Evolutionary conservation across 495 filamentous ascomycete species (phyloP).

Genomic region (Pyrenopolyporus hunteri): DNA sequence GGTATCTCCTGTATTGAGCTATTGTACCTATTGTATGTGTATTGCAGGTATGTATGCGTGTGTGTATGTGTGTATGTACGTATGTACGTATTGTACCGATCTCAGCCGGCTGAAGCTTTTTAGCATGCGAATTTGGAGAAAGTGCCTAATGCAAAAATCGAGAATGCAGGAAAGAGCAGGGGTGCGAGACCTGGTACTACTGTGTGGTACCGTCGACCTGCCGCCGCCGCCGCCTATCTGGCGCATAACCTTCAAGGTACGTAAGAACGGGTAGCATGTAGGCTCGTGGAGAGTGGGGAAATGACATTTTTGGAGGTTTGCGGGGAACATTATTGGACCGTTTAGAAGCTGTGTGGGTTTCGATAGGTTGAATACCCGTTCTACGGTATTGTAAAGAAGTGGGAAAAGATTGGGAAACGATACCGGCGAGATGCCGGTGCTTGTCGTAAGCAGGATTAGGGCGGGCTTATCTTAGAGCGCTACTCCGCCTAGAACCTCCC

Average conservation of each 20-base stretch:
- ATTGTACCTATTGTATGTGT: no score
- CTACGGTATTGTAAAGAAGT: background rate
- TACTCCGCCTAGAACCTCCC: background rate
- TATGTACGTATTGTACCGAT: conserved; percentile 26
- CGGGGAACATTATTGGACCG: conserved; percentile 12
- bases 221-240: conserved; percentile 32
- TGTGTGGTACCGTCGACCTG: no score
- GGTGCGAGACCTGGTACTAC: no score
- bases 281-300: conserved; percentile 30
- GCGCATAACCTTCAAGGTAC: conserved; percentile 10
- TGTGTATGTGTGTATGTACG: no score
- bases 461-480: background rate
- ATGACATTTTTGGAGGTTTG: conserved; percentile 11
- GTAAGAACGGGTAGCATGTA: conserved; percentile 3
- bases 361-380: background rate
- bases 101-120: conserved; percentile 30
- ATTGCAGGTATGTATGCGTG: no score
- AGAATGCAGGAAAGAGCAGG: conserved; percentile 25
- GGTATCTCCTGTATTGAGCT: no score
- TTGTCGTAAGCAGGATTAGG: background rate
- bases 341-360: background rate
- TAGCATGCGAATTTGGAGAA: conserved; percentile 24
- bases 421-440: conserved; percentile 25
- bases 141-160: conserved; percentile 25
- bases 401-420: background rate